Conservation (phyloP, 257 asterid genomes). For the Petrea volubilis region DNA sequence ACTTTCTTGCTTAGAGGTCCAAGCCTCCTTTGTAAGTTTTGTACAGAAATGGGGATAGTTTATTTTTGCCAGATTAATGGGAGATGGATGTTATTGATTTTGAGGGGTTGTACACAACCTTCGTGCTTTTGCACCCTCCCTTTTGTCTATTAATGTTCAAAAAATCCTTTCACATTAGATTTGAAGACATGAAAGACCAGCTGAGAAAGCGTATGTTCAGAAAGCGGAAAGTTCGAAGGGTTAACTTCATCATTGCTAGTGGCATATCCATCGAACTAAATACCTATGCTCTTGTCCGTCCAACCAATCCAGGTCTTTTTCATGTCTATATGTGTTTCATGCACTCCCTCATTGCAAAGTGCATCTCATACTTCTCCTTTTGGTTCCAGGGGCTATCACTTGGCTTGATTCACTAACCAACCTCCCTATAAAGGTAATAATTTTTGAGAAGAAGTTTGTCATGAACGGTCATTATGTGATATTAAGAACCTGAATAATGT, state of each 20-base stretch:
- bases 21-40: not conserved
- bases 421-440: constrained; percentile 75
- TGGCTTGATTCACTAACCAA: constrained; percentile 96
- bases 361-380: constrained; percentile 26
- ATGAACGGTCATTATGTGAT: constrained; percentile 11
- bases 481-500: constrained; percentile 13
- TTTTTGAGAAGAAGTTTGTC: not conserved
- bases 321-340: constrained; percentile 13
- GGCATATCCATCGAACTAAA: constrained; percentile 76
- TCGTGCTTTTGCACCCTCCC: not conserved
- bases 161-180: constrained; percentile 48
- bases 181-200: constrained; percentile 86
- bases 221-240: constrained; percentile 91
- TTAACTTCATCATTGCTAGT: constrained; percentile 63
- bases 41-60: not conserved
- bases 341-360: constrained; percentile 6
- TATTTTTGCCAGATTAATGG: constrained; percentile 7
- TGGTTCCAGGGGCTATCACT: constrained; percentile 66
- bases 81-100: constrained; percentile 6
- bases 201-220: constrained; percentile 86
- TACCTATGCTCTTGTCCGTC: constrained; percentile 91
- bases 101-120: constrained; percentile 1
- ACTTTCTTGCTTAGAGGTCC: constrained; percentile 18
- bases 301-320: constrained; percentile 80
- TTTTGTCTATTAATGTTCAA: constrained; percentile 13